phyloP scores from a whole-genome alignment of 495 filamentous ascomycete species.

The Tuber brumale region DNA sequence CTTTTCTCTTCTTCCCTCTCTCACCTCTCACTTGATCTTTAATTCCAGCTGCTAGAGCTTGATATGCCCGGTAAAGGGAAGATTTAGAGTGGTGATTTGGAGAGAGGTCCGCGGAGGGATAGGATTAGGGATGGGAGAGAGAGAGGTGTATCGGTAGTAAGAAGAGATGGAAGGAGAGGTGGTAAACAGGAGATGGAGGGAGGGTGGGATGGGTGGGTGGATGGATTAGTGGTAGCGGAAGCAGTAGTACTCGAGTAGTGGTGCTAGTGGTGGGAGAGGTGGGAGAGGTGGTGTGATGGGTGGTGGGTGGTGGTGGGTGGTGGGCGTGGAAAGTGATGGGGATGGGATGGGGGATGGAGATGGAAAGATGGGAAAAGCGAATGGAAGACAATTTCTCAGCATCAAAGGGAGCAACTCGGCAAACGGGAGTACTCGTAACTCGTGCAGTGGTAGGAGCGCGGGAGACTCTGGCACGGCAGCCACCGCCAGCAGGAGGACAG shows the following conservation, averaged over 20 bases:
- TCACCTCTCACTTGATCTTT: not conserved
- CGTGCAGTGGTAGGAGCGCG: not conserved
- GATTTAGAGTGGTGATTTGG: not conserved
- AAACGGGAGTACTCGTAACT: not conserved
- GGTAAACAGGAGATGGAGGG: not conserved
- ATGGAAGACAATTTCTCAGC: not conserved
- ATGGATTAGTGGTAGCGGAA: conserved; percentile 3
- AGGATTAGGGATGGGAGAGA: not conserved
- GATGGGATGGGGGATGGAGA: not conserved
- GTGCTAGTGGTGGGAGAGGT: not conserved
- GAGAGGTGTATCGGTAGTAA: not conserved
- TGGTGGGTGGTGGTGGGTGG: not conserved
- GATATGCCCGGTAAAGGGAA: not conserved
- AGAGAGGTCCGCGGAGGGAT: not conserved
- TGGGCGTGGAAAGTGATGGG: not conserved
- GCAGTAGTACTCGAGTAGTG: not conserved
- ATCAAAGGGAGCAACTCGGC: not conserved
- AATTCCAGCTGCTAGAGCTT: not conserved
- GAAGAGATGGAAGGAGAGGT: conserved; percentile 3
- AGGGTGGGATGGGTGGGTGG: not conserved
- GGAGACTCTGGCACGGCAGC: not conserved
- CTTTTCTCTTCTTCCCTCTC: not conserved
- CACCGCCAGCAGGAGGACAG: not conserved
- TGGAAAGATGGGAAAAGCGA: not conserved
- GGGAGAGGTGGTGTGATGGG: not conserved